Evolutionary conservation across 2,329 filamentous ascomycete genomes (phyloP), one percentile per base, ranked within the genome.

Genomic region (Talaromyces verruculosus): DNA sequence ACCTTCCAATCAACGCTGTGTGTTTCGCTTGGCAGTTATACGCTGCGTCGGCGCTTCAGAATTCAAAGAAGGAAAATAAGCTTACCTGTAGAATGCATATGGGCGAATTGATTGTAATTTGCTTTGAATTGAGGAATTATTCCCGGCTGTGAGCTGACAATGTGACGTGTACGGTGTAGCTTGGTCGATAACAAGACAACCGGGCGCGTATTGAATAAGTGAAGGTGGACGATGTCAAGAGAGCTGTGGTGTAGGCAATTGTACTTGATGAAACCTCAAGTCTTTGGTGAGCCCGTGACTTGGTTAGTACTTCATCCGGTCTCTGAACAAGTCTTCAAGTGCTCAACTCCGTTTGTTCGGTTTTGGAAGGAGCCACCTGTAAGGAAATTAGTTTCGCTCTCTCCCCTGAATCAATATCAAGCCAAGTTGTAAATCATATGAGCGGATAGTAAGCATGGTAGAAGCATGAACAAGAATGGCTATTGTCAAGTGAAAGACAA

Each of bases 41-140:
- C 33, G 60, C 43, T 35, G 59, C 2, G 5, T 51, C 30, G 35
- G 60, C 47, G 43, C 19, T 55, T 57, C 13, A 39, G 1, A 28
- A 30, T n/a, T 60, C 57, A 43, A 45, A 30, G 39, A 30, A 30
- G 39, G 45, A 60, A 60, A 63, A 55, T 57, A 47, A 64, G 62
- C 62, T 64, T 58, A 64, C 62, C 62, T 25, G 47, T 43, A 35
- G 62, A 64, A 64, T 64, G 62, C 62, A 64, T 64, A 19, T 22
- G 35, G 37, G 51, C 62, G 62, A 28, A 13, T 37, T 19, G 10
- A 19, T 25, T 37, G 53, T 39, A 6, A 15, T 57, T 13, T 57
- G 17, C 33, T 39, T 37, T 22, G n/a, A 25, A 37, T 22, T 37
- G 53, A 37, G 19, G n/a, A n/a, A 25, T 39, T 17, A 19, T 57